phyloP scores from a whole-genome alignment of 2,329 filamentous ascomycete genomes.

The Stagonosporopsis cucurbitacearum region DNA sequence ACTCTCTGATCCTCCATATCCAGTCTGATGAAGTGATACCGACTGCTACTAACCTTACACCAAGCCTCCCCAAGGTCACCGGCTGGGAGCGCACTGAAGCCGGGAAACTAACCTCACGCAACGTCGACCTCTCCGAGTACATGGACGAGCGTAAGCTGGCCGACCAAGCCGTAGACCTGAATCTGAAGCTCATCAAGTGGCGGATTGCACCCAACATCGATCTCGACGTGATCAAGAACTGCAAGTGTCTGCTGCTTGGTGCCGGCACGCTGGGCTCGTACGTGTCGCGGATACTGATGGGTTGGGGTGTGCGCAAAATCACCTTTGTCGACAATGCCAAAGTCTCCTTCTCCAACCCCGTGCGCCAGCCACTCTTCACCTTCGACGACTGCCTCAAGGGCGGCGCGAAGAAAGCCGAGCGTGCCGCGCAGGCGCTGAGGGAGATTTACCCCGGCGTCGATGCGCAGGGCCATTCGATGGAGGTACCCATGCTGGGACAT shows the following conservation, averaged over 20 bases:
- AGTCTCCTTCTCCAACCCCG: conserved; percentile 96
- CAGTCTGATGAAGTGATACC: conserved; percentile 29
- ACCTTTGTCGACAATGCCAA: conserved; percentile 94
- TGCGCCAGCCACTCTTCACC: conserved; percentile 89
- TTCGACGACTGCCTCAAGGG: conserved; percentile 89
- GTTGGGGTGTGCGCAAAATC: conserved; percentile 94
- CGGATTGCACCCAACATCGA: conserved; percentile 87
- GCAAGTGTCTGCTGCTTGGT: conserved; percentile 87
- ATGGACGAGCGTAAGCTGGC: conserved; percentile 90
- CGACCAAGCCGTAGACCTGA: conserved; percentile 93
- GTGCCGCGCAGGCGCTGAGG: conserved; percentile 79
- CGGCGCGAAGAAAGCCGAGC: conserved; percentile 80
- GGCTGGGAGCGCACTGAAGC: conserved; percentile 89
- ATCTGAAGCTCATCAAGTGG: conserved; percentile 99
- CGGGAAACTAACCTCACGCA: conserved; percentile 77
- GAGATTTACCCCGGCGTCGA: conserved; percentile 93
- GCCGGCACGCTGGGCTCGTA: conserved; percentile 94
- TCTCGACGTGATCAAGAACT: conserved; percentile 85
- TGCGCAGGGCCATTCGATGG: conserved; percentile 77
- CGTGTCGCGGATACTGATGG: conserved; percentile 88
- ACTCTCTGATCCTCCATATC: conserved; percentile 74
- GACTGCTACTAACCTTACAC: conserved; percentile 34
- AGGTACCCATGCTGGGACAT: conserved; percentile 95
- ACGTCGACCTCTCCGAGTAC: conserved; percentile 85
- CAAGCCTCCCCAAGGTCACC: conserved; percentile 82